Evolutionary conservation across 257 asterid genomes (phyloP).

Genomic region (Penstemon eatonii): DNA sequence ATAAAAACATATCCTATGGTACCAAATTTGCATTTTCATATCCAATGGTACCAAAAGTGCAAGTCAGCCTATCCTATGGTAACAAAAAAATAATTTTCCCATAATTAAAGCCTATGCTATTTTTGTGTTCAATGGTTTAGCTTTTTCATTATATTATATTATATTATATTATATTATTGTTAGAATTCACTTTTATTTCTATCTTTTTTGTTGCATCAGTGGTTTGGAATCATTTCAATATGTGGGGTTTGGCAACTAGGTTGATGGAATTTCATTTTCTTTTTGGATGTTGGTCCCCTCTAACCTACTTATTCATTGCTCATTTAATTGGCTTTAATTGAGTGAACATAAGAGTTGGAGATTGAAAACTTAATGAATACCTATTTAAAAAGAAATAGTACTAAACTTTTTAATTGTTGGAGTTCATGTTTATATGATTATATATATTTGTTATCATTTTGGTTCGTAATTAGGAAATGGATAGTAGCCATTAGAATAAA

Average conservation of each 20-base stretch:
- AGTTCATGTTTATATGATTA: too few relatives aligned
- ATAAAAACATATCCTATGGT: too few relatives aligned
- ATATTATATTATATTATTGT: not conserved
- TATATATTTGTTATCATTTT: too few relatives aligned
- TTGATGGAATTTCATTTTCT: not conserved
- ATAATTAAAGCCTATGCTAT: not conserved
- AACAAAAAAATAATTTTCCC: too few relatives aligned
- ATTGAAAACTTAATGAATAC: too few relatives aligned
- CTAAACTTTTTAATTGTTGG: too few relatives aligned
- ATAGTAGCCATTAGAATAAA: too few relatives aligned
- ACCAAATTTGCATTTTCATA: too few relatives aligned
- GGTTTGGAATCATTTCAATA: constrained; percentile 20
- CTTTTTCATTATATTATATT: constrained; percentile 6
- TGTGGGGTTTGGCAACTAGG: constrained; percentile 11
- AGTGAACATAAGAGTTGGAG: not conserved
- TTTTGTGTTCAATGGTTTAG: constrained; percentile 29
- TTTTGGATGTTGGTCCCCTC: constrained; percentile 15
- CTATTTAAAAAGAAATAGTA: not conserved
- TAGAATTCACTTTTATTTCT: not conserved
- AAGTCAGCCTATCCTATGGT: too few relatives aligned
- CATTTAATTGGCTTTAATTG: not conserved
- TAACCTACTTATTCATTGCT: not conserved
- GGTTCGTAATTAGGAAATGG: too few relatives aligned
- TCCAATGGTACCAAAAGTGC: too few relatives aligned
- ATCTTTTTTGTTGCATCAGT: not conserved